These are phyloP conservation scores for Vitis cinerea DNA, from an alignment of 164 flowering plant genomes.

Conservation along the genomic window DNA sequence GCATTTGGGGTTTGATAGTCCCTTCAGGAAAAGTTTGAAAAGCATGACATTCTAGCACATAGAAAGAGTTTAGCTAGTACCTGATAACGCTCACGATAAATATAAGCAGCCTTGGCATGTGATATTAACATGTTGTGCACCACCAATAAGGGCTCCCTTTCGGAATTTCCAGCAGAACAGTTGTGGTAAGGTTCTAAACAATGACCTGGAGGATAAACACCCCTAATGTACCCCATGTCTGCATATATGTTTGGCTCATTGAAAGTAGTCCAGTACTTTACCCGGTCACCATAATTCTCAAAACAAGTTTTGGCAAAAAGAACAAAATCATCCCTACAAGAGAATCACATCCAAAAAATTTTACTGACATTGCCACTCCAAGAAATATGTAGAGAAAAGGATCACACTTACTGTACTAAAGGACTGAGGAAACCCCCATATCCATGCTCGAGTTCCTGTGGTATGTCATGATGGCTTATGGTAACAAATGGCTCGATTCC, in stretches of 20 bases:
- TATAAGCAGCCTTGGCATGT: slow-evolving; percentile 20
- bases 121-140: slow-evolving; percentile 19
- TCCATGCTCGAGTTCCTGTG: slow-evolving; percentile 14
- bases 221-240: slow-evolving; percentile 4
- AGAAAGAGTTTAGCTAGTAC: not conserved
- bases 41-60: too few species aligned
- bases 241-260: slow-evolving; percentile 19
- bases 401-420: slow-evolving; percentile 10
- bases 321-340: slow-evolving; percentile 17
- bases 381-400: too few species aligned
- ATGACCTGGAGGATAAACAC: slow-evolving; percentile 20
- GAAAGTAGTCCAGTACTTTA: slow-evolving; percentile 23
- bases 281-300: slow-evolving; percentile 16
- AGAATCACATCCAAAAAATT: too few species aligned
- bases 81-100: slow-evolving; percentile 16
- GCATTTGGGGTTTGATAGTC: not conserved
- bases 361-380: too few species aligned
- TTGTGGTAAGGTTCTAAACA: slow-evolving; percentile 17
- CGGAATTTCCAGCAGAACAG: slow-evolving; percentile 21
- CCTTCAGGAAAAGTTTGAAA: too few species aligned
- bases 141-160: slow-evolving; percentile 12
- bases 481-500: slow-evolving; percentile 23
- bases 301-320: slow-evolving; percentile 16
- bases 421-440: slow-evolving; percentile 19
- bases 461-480: slow-evolving; percentile 8